Evolutionary conservation across 2,329 filamentous ascomycete genomes (phyloP).

Genomic region (Tolypocladium sp.): DNA sequence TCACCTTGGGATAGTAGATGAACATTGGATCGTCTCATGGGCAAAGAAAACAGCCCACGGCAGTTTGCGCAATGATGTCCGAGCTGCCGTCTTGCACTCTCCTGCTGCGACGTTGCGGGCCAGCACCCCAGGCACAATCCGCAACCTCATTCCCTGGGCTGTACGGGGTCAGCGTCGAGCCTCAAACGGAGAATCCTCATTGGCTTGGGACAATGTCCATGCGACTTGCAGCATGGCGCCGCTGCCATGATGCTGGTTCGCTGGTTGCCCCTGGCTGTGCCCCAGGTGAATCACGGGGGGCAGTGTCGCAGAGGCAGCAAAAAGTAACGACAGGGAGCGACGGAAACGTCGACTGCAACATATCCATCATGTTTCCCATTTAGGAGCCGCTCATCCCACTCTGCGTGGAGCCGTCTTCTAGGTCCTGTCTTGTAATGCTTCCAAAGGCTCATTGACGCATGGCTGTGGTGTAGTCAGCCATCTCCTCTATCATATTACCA

Average conservation of each 20-base stretch:
- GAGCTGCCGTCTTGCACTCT: neutral
- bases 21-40: neutral
- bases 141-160: neutral
- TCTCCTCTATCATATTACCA: neutral
- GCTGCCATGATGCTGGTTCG: neutral
- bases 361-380: neutral
- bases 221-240: neutral
- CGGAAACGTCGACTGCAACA: neutral
- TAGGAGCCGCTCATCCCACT: neutral
- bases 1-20: neutral
- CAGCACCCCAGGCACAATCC: neutral
- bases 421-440: neutral
- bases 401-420: neutral
- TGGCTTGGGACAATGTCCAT: neutral
- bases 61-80: neutral
- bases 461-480: neutral
- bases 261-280: conserved; percentile 1
- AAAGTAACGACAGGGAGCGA: conserved; percentile 7
- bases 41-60: neutral
- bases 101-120: neutral
- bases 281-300: conserved; percentile 6
- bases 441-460: neutral
- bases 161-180: neutral
- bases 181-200: neutral
- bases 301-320: conserved; percentile 7